These are phyloP conservation scores for Neocatenulostroma microsporum DNA, from an alignment of 2,329 filamentous ascomycete species.

Conservation along the genomic window DNA sequence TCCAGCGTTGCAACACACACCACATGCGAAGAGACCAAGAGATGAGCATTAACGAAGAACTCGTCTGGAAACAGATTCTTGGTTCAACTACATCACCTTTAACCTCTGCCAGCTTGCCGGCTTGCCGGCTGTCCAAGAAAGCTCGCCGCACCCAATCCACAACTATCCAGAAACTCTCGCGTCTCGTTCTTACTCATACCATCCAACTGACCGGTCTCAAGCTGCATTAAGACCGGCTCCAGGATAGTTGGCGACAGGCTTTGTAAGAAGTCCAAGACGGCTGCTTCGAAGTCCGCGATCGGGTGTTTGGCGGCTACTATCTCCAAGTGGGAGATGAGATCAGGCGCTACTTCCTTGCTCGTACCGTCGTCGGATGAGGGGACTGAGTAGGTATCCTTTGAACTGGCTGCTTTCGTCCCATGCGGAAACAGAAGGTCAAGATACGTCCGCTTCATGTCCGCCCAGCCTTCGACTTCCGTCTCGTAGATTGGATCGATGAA, in stretches of 20 bases:
- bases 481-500: constrained; percentile 29
- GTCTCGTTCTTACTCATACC: constrained; percentile 34
- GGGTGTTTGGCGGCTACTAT: constrained; percentile 23
- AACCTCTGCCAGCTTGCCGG: no score
- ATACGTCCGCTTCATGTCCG: constrained; percentile 28
- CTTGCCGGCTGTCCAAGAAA: no score
- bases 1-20: no score
- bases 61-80: no score
- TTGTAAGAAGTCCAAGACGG: constrained; percentile 36
- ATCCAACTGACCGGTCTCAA: constrained; percentile 42
- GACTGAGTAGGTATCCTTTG: background rate
- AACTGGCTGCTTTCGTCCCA: constrained; percentile 3
- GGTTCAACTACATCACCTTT: no score
- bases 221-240: constrained; percentile 44
- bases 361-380: constrained; percentile 1
- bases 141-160: constrained; percentile 12
- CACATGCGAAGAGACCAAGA: no score
- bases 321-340: constrained; percentile 20
- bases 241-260: constrained; percentile 37
- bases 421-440: constrained; percentile 22
- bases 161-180: constrained; percentile 26
- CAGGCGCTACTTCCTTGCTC: no score
- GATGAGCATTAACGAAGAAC: no score
- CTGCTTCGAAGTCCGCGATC: constrained; percentile 32
- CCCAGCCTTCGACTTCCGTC: constrained; percentile 31